phyloP scores from a whole-genome alignment of 306 rosid species.

The Rosa persica region DNA sequence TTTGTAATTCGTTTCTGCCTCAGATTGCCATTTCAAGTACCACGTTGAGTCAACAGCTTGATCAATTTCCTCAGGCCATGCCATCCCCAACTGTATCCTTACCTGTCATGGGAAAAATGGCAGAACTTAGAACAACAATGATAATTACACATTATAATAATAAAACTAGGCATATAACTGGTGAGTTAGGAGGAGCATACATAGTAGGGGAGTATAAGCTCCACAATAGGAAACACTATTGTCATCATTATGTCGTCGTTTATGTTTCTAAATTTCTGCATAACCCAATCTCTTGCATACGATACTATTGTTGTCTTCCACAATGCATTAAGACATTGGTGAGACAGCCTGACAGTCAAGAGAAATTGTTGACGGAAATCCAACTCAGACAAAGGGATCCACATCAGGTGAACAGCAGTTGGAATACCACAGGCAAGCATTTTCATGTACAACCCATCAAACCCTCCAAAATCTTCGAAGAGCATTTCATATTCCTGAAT shows the following conservation, averaged over 20 bases:
- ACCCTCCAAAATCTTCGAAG: conserved; percentile 86
- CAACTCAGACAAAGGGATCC: conserved; percentile 90
- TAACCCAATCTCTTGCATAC: conserved; percentile 47
- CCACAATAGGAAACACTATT: conserved; percentile 70
- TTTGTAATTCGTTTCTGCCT: conserved; percentile 59
- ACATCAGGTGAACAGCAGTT: conserved; percentile 77
- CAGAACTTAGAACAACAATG: conserved; percentile 19
- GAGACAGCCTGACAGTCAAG: conserved; percentile 53
- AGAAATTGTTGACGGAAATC: conserved; percentile 58
- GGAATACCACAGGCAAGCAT: conserved; percentile 88
- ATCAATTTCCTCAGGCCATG: conserved; percentile 83
- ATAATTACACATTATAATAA: neutral
- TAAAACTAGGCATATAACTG: conserved; percentile 23
- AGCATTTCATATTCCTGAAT: conserved; percentile 72
- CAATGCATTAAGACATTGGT: conserved; percentile 47
- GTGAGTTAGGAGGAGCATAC: conserved; percentile 43
- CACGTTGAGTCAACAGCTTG: conserved; percentile 71
- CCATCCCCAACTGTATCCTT: conserved; percentile 80
- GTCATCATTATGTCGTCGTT: conserved; percentile 71
- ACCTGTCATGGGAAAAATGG: conserved; percentile 46
- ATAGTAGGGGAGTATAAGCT: conserved; percentile 68
- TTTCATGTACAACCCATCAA: conserved; percentile 90
- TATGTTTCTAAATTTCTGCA: conserved; percentile 40
- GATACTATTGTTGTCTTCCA: conserved; percentile 54
- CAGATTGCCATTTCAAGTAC: conserved; percentile 92